These are phyloP conservation scores for Suillus variegatus DNA, from an alignment of 768 basidiomycete genomes.

Conservation along the genomic window DNA sequence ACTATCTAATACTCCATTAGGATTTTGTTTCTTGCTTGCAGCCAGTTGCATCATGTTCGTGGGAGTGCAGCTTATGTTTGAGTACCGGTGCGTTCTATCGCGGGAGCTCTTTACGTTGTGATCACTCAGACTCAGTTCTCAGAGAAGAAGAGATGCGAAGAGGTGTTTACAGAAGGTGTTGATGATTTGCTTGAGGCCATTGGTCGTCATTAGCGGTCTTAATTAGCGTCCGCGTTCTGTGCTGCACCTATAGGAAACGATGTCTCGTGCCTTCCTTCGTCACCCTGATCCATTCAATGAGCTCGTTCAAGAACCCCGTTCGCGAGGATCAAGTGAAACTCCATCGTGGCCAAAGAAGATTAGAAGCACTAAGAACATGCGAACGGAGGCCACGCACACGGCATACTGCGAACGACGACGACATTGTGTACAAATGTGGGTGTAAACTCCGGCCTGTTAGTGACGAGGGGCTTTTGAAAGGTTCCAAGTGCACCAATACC, in stretches of 20 bases:
- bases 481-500: neutral
- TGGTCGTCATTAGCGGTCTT: neutral
- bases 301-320: neutral
- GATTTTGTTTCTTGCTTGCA: conserved; percentile 61
- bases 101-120: neutral
- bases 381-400: neutral
- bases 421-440: neutral
- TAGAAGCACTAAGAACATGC: neutral
- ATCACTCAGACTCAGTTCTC: conserved; percentile 13
- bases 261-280: neutral
- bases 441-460: neutral
- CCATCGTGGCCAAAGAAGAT: neutral
- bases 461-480: neutral
- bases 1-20: conserved; percentile 35
- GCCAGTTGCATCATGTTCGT: conserved; percentile 72
- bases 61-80: conserved; percentile 91
- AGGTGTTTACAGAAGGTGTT: conserved; percentile 58
- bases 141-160: conserved; percentile 75
- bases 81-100: conserved; percentile 70
- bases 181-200: conserved; percentile 6
- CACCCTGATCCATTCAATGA: neutral
- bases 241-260: neutral
- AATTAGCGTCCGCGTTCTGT: neutral
- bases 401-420: neutral
- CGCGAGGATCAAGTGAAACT: neutral